Evolutionary conservation across 306 rosid genomes (phyloP), one percentile per base, ranked within the genome.

Genomic region (Rubus idaeus): DNA sequence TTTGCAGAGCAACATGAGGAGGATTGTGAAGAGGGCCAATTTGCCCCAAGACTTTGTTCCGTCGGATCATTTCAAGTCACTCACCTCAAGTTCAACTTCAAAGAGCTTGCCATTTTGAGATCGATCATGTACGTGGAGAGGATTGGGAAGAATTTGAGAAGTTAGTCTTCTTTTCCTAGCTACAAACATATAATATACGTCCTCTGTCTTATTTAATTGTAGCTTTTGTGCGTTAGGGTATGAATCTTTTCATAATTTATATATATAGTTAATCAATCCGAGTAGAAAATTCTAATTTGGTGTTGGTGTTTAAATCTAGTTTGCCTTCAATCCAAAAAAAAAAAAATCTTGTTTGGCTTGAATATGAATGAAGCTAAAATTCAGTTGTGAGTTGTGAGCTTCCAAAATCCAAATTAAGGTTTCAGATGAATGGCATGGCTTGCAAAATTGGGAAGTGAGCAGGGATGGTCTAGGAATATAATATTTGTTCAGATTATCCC

Each of bases 61-160:
- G 10, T 89, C 91, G 3, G 80, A 82, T 76, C 91, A 80, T 83
- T 83, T 96, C 78, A 78, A 88, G 90, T 81, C 96, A 8, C 94
- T 96, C 86, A 83, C 96, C 56, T 78, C 90, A 44, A 86, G 91
- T 73, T 92, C 98, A 4, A 92, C 98, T 65, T 91, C 99, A 17
- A 96, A 91, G 86, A 96, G 99, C 89, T 80, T 96, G 77, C 97
- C 98, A 13, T 93, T 96, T 88, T 95, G 86, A 95, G 84, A 78
- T 73, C 26, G 84, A 74, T 73, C 26, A 23, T 23, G 26, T 23
- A 23, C 26, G 58, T 78, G 37, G 46, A 86, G 78, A 71, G 82
- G 74, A 76, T 78, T 42, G 77, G 80, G 77, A 77, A 73, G 56
- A 79, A 62, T 62, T 75, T 65, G 53, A 77, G 80, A 84, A 83